Conservation (phyloP, 2,329 filamentous ascomycete genomes). For the Fusarium sp. region DNA sequence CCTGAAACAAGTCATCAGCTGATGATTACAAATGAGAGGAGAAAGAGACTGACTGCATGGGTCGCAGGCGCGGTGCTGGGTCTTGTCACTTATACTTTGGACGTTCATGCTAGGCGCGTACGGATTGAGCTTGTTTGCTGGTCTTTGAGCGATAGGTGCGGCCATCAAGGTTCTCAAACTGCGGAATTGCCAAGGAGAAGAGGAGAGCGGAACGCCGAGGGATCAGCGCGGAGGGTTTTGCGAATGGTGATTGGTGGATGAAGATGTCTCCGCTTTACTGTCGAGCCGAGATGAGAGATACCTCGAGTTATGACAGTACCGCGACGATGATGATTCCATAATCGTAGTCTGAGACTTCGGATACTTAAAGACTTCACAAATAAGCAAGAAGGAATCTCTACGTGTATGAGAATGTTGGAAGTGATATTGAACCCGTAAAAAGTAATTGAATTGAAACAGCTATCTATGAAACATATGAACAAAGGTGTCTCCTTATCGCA, state of each 20-base stretch:
- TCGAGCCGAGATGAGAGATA: background rate
- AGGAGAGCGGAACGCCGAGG: background rate
- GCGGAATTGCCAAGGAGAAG: slow-evolving; percentile 11
- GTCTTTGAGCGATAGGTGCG: slow-evolving; percentile 15
- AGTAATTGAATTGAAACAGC: too few species aligned
- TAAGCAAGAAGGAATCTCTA: too few species aligned
- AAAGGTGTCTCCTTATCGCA: too few species aligned
- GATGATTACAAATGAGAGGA: background rate
- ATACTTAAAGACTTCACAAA: too few species aligned
- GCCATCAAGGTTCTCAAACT: slow-evolving; percentile 29
- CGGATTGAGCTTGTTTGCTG: slow-evolving; percentile 2
- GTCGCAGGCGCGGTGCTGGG: slow-evolving; percentile 34
- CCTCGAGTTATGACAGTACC: background rate
- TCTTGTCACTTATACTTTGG: slow-evolving; percentile 31
- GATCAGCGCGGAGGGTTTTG: slow-evolving; percentile 13
- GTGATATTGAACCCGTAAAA: too few species aligned
- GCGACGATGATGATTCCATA: too few species aligned
- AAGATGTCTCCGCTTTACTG: background rate
- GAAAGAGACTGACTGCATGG: slow-evolving; percentile 18
- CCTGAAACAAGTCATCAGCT: slow-evolving; percentile 24
- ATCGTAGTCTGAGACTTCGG: too few species aligned
- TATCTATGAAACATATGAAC: too few species aligned
- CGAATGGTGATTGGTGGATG: background rate
- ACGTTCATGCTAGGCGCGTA: slow-evolving; percentile 13
- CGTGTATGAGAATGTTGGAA: too few species aligned